Evolutionary conservation across 805 yeast species (phyloP), one percentile per base, ranked within the genome.

Genomic region (Candida sanyiensis): DNA sequence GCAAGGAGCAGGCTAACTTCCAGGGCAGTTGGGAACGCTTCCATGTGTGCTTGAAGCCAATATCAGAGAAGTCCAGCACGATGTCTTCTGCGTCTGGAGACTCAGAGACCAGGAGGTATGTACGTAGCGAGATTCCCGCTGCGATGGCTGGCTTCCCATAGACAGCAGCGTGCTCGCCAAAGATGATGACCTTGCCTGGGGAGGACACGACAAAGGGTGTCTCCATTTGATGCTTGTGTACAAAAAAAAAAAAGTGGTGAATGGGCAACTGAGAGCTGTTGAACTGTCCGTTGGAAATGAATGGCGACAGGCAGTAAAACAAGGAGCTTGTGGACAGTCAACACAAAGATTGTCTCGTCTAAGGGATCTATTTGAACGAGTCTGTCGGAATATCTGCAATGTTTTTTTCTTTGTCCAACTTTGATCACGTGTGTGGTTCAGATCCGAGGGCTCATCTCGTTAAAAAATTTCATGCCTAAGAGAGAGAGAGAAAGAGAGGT

Each of bases 121-220:
- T 84, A 52, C 96, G 73, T 42, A 93, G 66, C 6, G 93, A 81
- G 8, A 90, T 73, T 4, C 96, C 93, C 0, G 97, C 97, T 2
- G 98, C 97, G 37, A 93, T 84, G 10, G 97, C 97, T 2, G 96
- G 96, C 65, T 78, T 84, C 33, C 84, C 80, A 57, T 84, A 85
- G 0, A 93, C 98, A 2, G 94, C 97, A 7, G 97, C 84, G 56
- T 93, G 98, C 57, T 93, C 98, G 17, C 98, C 98, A 59, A 89
- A 93, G 25, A 93, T 70, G 50, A 93, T 93, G 32, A 88, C 95
- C 56, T 93, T 93, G 4, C 98, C 98, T 0, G 98, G 98, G 1
- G 98, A 93, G 38, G 96, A 84, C 2, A 87, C 85, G 36, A 77
- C 62, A 58, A 89, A 86, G 15, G 87, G 83, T 2, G 51, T 36